A percentile compares a stretch with the other conserved stretches of the same genome.
Conservation (phyloP, 2,329 filamentous ascomycete species). For the Gremmenia infestans region DNA sequence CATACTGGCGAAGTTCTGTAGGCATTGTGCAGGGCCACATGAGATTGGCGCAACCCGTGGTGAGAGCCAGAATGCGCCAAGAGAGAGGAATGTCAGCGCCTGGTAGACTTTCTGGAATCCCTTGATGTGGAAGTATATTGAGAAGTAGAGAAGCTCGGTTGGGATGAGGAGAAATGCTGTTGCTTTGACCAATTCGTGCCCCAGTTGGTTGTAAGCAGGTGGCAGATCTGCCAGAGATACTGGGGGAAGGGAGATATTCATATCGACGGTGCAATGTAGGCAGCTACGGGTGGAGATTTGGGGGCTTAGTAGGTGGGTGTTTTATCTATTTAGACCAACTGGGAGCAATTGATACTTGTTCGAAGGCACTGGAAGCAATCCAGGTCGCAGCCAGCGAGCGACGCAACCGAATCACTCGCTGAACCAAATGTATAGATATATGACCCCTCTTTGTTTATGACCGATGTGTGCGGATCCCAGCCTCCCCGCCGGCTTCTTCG, state of each 20-base stretch:
- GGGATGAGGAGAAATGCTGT: constrained; percentile 27
- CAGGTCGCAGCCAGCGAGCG: neutral
- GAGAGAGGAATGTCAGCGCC: constrained; percentile 20
- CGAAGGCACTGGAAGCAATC: neutral
- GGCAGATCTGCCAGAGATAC: constrained; percentile 16
- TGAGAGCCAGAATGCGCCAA: constrained; percentile 25
- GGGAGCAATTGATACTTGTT: neutral
- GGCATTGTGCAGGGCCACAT: constrained; percentile 29
- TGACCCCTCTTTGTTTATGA: neutral
- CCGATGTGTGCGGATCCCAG: neutral
- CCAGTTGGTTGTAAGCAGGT: constrained; percentile 20
- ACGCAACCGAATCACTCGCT: neutral
- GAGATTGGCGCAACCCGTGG: constrained; percentile 29
- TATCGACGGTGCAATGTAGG: constrained; percentile 6
- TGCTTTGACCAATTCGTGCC: constrained; percentile 26
- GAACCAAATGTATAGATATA: neutral
- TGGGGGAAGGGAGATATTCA: constrained; percentile 23
- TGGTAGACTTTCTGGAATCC: constrained; percentile 20
- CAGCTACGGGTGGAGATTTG: neutral
- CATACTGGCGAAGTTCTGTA: constrained; percentile 34
- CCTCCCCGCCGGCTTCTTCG: constrained; percentile 6
- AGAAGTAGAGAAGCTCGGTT: constrained; percentile 29
- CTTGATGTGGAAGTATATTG: constrained; percentile 30
- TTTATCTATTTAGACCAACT: neutral
- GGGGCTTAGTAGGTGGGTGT: neutral